phyloP scores from a whole-genome alignment of 345 rosid species.

The Lepidium aucheri region DNA sequence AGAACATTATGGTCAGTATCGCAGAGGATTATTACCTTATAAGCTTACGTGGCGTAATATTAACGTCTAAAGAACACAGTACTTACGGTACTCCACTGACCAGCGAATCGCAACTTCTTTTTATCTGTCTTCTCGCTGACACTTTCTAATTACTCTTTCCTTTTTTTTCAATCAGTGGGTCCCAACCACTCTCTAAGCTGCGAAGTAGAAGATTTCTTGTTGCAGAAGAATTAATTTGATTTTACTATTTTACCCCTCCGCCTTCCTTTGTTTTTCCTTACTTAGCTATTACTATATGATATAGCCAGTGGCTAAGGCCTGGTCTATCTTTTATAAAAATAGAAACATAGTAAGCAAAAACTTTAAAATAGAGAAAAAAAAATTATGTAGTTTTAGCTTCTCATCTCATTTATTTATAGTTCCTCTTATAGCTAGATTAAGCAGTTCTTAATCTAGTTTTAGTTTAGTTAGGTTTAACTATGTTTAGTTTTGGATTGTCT shows the following conservation, averaged over 20 bases:
- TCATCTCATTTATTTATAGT: no score
- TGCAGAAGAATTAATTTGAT: slow-evolving; percentile 15
- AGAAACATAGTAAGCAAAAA: no score
- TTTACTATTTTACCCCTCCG: neutral
- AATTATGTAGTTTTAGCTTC: no score
- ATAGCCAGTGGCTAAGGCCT: no score
- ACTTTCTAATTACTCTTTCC: slow-evolving; percentile 11
- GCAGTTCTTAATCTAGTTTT: no score
- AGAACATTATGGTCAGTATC: neutral
- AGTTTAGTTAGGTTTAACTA: no score
- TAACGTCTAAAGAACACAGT: slow-evolving; percentile 12
- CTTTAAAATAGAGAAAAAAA: no score
- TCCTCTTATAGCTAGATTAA: no score
- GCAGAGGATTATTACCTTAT: slow-evolving; percentile 1
- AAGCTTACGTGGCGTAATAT: slow-evolving; percentile 14
- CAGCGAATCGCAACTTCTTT: slow-evolving; percentile 1
- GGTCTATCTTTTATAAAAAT: no score
- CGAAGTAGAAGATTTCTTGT: slow-evolving; percentile 25
- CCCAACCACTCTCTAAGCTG: slow-evolving; percentile 9
- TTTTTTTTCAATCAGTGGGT: slow-evolving; percentile 2
- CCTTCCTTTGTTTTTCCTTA: neutral
- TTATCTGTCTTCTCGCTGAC: neutral
- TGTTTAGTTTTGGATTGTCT: no score
- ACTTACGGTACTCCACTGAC: slow-evolving; percentile 13
- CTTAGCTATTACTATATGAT: no score